Evolutionary conservation across 202 grass and related monocot species (phyloP).

Genomic region (Carex arenaria): DNA sequence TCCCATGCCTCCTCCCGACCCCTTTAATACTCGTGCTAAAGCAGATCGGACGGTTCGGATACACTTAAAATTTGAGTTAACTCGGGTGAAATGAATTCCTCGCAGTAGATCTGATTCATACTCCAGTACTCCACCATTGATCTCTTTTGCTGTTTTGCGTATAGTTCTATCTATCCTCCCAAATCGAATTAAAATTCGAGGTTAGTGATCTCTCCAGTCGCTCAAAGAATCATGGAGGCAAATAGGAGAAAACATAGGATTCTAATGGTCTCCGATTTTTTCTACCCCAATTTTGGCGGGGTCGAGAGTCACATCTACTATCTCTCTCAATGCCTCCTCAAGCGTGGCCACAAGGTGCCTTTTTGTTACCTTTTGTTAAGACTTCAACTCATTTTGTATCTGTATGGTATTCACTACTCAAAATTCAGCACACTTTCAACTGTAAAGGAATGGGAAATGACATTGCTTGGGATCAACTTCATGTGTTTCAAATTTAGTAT

Average conservation of each 20-base stretch:
- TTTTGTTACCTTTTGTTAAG: background rate
- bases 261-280: conserved; percentile 96
- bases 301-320: conserved; percentile 97
- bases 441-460: background rate
- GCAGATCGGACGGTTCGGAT: too few species aligned
- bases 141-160: background rate
- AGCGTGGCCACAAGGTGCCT: conserved; percentile 81
- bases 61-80: too few species aligned
- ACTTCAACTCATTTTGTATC: background rate
- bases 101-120: background rate
- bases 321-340: conserved; percentile 84
- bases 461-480: background rate
- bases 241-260: conserved; percentile 54
- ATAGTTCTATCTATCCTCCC: background rate
- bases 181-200: background rate
- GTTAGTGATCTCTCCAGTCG: background rate
- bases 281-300: conserved; percentile 95
- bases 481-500: too few species aligned
- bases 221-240: conserved; percentile 31
- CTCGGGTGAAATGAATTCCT: too few species aligned
- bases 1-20: background rate
- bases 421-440: background rate
- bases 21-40: too few species aligned
- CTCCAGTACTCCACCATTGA: background rate
- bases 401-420: background rate